These are phyloP conservation scores for Cladophialophora psammophila DNA, from an alignment of 2,329 filamentous ascomycete genomes.

Conservation along the genomic window DNA sequence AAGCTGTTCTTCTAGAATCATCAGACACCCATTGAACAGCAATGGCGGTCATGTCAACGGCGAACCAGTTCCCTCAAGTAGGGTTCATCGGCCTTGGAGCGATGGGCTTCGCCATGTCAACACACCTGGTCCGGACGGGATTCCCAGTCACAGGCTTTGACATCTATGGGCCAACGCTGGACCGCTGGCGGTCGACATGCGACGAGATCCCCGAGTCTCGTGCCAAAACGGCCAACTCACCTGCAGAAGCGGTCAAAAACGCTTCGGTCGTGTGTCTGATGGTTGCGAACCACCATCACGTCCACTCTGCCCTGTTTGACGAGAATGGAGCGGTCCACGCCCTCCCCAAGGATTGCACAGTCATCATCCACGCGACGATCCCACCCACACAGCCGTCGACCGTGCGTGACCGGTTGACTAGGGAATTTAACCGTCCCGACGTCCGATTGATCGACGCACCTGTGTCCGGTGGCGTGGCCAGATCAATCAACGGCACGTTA, in stretches of 20 bases:
- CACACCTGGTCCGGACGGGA: constrained; percentile 71
- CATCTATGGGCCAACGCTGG: constrained; percentile 70
- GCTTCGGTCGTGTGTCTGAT: constrained; percentile 59
- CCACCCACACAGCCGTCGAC: constrained; percentile 70
- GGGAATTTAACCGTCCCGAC: constrained; percentile 64
- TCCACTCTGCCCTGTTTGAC: constrained; percentile 69
- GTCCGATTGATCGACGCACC: constrained; percentile 74
- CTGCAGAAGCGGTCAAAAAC: constrained; percentile 63
- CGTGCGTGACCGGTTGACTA: constrained; percentile 63
- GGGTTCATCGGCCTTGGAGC: constrained; percentile 79
- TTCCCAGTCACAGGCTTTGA: constrained; percentile 75
- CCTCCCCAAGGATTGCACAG: constrained; percentile 64
- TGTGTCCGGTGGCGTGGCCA: constrained; percentile 73
- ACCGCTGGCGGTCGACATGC: constrained; percentile 69
- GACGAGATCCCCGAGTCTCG: constrained; percentile 67
- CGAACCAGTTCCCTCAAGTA: constrained; percentile 56
- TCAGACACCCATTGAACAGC: background rate
- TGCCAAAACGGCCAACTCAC: constrained; percentile 66
- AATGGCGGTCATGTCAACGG: constrained; percentile 33
- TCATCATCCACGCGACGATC: constrained; percentile 75
- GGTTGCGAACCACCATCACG: constrained; percentile 77
- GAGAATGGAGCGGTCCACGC: constrained; percentile 56
- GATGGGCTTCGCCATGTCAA: constrained; percentile 85
- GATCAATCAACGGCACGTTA: constrained; percentile 74
- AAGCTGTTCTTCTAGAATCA: background rate